Base-by-base conservation (phyloP, 23 red algal species). In the Gracilariopsis chorda region DNA sequence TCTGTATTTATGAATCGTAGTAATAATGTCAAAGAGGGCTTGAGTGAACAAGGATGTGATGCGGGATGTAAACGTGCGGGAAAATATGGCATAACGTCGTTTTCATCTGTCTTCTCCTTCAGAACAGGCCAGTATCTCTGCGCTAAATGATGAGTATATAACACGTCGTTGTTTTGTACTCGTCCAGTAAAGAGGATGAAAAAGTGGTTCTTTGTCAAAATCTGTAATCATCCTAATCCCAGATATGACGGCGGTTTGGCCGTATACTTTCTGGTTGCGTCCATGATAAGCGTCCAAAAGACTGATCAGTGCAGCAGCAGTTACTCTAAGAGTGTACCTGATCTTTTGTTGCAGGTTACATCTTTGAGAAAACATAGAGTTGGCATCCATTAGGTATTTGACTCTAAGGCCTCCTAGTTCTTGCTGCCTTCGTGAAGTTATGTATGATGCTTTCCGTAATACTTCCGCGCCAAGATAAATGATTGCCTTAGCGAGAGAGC, bases 91-190 rank as follows among this genome's bases (percentile, higher is more conserved):
- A 39, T 40, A 30, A 33, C 25, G 40, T 19, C 34, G 55, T 80
- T 47, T 80, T 74, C 32, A 23, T 16, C 83, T 29, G 36, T 87
- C 63, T 17, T 87, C 83, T 6, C 3, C 83, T 35, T 71, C 63
- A 4, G 83, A 13, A 17, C 43, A 47, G n/a, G 62, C 62, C 12
- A 87, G 44, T 51, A 87, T 74, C 49, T 87, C 40, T 24, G 83
- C 43, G 12, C 83, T 63, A 33, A 64, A 72, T 8, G 41, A 72
- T 21, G 81, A 86, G 34, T 86, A 59, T 20, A 32, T 71, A 70
- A 86, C 48, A 36, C 41, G 16, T 44, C 58, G 12, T 57, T 74
- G 64, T 46, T 87, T 87, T 11, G 59, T 46, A 43, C 23, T 55
- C 6, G 30, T 24, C 83, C 83, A 87, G 35, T 74, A 58, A 24